Evolutionary conservation across 441 rosid species (phyloP), one percentile per base, ranked within the genome.

Genomic region (Raphanus hybrid): DNA sequence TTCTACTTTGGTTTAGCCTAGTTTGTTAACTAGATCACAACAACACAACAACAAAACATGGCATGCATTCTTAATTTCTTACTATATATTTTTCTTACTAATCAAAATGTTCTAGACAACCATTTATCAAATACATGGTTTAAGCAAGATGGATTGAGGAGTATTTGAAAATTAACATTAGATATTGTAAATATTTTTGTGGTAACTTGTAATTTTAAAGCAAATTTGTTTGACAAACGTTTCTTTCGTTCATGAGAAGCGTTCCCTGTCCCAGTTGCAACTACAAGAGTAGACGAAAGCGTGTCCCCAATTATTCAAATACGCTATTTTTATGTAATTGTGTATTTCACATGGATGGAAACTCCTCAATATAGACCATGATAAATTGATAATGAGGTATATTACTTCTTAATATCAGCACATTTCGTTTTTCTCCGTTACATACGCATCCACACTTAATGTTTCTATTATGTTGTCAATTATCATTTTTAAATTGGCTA

Each of bases 201-300:
- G 10, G 43, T 50, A 60, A 20, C 27, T 16, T 20, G n/a, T 34
- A 52, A 15, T 34, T 23, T 63, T 2, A 6, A 65, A 57, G 26
- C 26, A 71, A 35, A 39, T 68, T 61, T 14, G 67, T 58, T 59
- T 29, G 68, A 48, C 14, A 55, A 65, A 65, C 34, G 76, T 65
- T 32, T 20, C 54, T 57, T 27, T 77, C 76, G 65, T 34, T 27
- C 18, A 70, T 5, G 76, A 48, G 69, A 58, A 66, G 77, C 68
- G 73, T 78, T 35, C 69, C 37, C 63, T 67, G 73, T 73, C 77
- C 32, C 52, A 67, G 2, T 61, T 67, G 74, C 69, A 26, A 11
- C 11, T 11, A 52, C 58, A 67, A 5, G 6, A 34, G 32, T 48
- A 15, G 15, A 58, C 68, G 55, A 78, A 71, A 78, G 73, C 77